A percentile compares a stretch with the other conserved stretches of the same genome.
Evolutionary conservation across 2,329 filamentous ascomycete species (phyloP).

Genomic region (Daldinia sp.): DNA sequence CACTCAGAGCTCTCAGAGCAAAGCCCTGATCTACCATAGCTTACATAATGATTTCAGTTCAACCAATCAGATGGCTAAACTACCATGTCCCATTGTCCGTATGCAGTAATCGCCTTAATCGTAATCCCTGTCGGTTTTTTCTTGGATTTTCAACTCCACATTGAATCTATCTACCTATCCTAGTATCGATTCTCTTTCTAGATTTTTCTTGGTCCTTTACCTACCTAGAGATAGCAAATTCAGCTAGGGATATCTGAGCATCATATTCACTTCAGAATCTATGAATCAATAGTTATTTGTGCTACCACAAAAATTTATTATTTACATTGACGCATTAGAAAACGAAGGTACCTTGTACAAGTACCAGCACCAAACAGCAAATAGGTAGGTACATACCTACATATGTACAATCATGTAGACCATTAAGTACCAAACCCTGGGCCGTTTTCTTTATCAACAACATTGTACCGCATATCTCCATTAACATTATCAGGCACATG

Average conservation of each 20-base stretch:
- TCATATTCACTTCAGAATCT: neutral
- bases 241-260: neutral
- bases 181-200: neutral
- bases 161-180: slow-evolving; percentile 5
- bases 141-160: slow-evolving; percentile 11
- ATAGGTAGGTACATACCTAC: neutral
- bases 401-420: neutral
- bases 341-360: neutral
- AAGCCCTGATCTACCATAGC: neutral
- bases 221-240: neutral
- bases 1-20: neutral
- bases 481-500: no score
- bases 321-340: no score
- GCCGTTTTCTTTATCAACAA: no score
- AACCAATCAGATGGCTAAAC: slow-evolving; percentile 23
- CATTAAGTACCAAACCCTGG: no score
- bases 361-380: neutral
- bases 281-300: neutral
- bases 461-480: no score
- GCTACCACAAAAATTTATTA: neutral
- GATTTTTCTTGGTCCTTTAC: slow-evolving; percentile 21
- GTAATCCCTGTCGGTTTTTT: slow-evolving; percentile 12
- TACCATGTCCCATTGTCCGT: slow-evolving; percentile 21
- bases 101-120: slow-evolving; percentile 33
- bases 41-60: slow-evolving; percentile 5